Conservation (phyloP, 768 basidiomycete species). For the Favolaschia claudopus region DNA sequence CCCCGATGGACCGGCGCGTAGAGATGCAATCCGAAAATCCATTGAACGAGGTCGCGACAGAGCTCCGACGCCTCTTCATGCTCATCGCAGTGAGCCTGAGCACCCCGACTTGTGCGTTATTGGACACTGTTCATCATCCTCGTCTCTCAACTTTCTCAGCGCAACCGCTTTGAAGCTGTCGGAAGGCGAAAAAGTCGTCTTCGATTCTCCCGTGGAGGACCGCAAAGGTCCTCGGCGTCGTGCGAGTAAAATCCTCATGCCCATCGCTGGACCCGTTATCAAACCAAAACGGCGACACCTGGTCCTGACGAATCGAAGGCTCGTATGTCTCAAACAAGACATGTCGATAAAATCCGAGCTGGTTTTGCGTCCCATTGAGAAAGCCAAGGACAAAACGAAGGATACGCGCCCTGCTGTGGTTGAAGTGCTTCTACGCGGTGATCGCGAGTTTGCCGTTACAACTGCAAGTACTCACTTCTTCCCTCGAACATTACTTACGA, state of each 20-base stretch:
- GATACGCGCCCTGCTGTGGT: slow-evolving; percentile 53
- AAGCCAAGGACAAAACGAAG: slow-evolving; percentile 54
- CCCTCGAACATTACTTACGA: neutral
- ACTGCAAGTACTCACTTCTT: slow-evolving; percentile 51
- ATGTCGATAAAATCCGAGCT: slow-evolving; percentile 61
- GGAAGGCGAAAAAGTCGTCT: slow-evolving; percentile 57
- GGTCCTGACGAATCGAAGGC: slow-evolving; percentile 61
- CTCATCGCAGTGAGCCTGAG: slow-evolving; percentile 54
- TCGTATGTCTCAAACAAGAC: slow-evolving; percentile 63
- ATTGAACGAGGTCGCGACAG: slow-evolving; percentile 60
- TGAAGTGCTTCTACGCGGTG: slow-evolving; percentile 59
- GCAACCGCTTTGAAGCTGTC: slow-evolving; percentile 48
- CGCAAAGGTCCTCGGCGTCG: slow-evolving; percentile 62
- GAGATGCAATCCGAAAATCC: slow-evolving; percentile 17
- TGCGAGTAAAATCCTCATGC: slow-evolving; percentile 60
- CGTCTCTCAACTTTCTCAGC: slow-evolving; percentile 8
- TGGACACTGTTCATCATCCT: neutral
- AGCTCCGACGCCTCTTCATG: slow-evolving; percentile 61
- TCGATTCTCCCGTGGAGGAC: slow-evolving; percentile 61
- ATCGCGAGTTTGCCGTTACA: slow-evolving; percentile 66
- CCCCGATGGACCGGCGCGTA: slow-evolving; percentile 21
- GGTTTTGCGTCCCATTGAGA: slow-evolving; percentile 45
- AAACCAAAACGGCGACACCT: slow-evolving; percentile 62
- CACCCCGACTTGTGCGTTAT: slow-evolving; percentile 53
- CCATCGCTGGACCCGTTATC: slow-evolving; percentile 55